phyloP scores from a whole-genome alignment of 1,284 basidiomycete species.

The Xerocomus amazonicus region DNA sequence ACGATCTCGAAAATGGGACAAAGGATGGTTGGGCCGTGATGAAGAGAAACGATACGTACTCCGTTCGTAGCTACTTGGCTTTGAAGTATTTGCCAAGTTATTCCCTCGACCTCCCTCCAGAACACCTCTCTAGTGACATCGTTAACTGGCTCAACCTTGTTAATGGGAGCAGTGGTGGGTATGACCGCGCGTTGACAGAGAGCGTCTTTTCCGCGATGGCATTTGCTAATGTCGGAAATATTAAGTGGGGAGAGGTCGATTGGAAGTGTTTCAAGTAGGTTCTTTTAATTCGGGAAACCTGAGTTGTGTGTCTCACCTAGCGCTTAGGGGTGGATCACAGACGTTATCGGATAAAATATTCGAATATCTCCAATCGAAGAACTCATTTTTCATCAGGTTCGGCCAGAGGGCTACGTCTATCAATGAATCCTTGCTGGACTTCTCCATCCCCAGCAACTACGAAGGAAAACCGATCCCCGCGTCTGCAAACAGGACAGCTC shows the following conservation, averaged over 20 bases:
- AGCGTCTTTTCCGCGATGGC: conserved; percentile 12
- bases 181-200: conserved; percentile 16
- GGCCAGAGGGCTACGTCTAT: conserved; percentile 7
- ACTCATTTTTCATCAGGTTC: conserved; percentile 1
- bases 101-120: conserved; percentile 8
- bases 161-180: conserved; percentile 12
- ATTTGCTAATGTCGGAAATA: conserved; percentile 8
- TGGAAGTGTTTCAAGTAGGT: conserved; percentile 24
- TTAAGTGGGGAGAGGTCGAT: conserved; percentile 7
- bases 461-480: too few species aligned
- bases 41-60: conserved; percentile 6
- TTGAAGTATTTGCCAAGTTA: conserved; percentile 12
- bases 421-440: not conserved
- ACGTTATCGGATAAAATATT: conserved; percentile 15
- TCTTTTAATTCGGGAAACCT: too few species aligned
- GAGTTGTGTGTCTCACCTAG: too few species aligned
- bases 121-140: conserved; percentile 8
- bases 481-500: too few species aligned
- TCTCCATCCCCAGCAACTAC: not conserved
- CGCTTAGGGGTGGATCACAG: conserved; percentile 19
- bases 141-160: conserved; percentile 21
- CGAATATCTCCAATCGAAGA: conserved; percentile 9
- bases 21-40: conserved; percentile 6
- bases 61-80: conserved; percentile 17
- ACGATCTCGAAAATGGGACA: conserved; percentile 1